These are phyloP conservation scores for Emmonsiellopsis sp. DNA, from an alignment of 2,329 filamentous ascomycete species.

Conservation along the genomic window DNA sequence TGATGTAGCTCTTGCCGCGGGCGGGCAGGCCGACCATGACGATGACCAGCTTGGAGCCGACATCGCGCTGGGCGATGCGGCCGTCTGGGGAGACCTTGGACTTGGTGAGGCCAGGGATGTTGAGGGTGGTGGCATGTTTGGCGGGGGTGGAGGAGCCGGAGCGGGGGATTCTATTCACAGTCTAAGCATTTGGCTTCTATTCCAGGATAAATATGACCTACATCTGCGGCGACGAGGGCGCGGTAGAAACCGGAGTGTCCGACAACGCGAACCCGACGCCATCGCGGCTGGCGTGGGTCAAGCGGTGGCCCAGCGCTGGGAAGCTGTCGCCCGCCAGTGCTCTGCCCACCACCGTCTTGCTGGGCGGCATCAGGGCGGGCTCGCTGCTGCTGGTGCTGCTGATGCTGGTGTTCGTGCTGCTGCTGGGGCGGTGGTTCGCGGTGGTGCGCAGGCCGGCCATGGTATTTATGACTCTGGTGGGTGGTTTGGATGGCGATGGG, in stretches of 20 bases:
- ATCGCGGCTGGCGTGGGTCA: slow-evolving; percentile 27
- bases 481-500: too few relatives aligned
- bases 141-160: slow-evolving; percentile 67
- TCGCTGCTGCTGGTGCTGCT: slow-evolving; percentile 15
- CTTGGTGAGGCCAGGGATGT: slow-evolving; percentile 91
- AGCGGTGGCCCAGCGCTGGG: slow-evolving; percentile 30
- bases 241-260: slow-evolving; percentile 56
- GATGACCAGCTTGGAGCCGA: slow-evolving; percentile 92
- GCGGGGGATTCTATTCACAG: too few relatives aligned
- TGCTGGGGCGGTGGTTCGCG: not conserved
- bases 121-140: slow-evolving; percentile 79
- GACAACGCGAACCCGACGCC: slow-evolving; percentile 47
- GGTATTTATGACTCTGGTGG: too few relatives aligned
- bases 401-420: not conserved
- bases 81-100: slow-evolving; percentile 94
- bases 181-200: too few relatives aligned
- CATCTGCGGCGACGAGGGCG: slow-evolving; percentile 55
- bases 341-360: slow-evolving; percentile 33
- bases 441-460: too few relatives aligned
- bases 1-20: slow-evolving; percentile 95
- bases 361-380: slow-evolving; percentile 25
- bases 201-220: too few relatives aligned
- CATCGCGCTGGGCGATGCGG: slow-evolving; percentile 84
- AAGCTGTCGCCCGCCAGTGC: slow-evolving; percentile 34
- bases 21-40: slow-evolving; percentile 97